These are phyloP conservation scores for Petrea volubilis DNA, from an alignment of 257 asterid genomes.

Conservation along the genomic window DNA sequence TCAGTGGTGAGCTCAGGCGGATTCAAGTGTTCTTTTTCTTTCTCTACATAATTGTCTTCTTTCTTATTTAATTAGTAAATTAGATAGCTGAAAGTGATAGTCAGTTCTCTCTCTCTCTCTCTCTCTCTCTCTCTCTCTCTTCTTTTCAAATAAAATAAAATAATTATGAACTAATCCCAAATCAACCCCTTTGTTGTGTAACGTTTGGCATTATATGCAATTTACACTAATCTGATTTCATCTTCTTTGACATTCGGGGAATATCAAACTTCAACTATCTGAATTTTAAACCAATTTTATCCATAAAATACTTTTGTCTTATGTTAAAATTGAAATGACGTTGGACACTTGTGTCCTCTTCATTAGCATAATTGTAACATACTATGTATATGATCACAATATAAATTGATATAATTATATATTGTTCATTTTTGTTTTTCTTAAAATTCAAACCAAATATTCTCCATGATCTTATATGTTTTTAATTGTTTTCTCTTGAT, in stretches of 20 bases:
- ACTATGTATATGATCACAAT: too few species aligned
- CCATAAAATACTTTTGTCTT: not conserved
- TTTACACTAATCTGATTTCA: not conserved
- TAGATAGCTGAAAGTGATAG: not conserved
- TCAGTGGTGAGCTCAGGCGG: not conserved
- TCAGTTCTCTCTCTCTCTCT: not conserved
- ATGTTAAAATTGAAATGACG: not conserved
- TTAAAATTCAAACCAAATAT: too few species aligned
- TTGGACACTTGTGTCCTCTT: not conserved
- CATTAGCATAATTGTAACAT: not conserved
- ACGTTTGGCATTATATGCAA: not conserved
- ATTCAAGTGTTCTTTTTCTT: not conserved
- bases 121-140: too few species aligned
- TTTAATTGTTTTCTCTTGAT: too few species aligned
- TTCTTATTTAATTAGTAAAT: not conserved
- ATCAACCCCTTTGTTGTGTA: not conserved
- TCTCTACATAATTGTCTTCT: not conserved
- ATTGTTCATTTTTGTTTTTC: too few species aligned
- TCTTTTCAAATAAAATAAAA: too few species aligned
- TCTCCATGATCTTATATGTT: too few species aligned
- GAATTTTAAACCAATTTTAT: not conserved
- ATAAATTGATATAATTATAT: too few species aligned
- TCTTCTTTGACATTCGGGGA: not conserved
- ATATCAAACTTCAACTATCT: too few species aligned
- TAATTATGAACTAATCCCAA: not conserved